These are phyloP conservation scores for Mycena belliarum DNA, from an alignment of 768 basidiomycete genomes.

Conservation along the genomic window DNA sequence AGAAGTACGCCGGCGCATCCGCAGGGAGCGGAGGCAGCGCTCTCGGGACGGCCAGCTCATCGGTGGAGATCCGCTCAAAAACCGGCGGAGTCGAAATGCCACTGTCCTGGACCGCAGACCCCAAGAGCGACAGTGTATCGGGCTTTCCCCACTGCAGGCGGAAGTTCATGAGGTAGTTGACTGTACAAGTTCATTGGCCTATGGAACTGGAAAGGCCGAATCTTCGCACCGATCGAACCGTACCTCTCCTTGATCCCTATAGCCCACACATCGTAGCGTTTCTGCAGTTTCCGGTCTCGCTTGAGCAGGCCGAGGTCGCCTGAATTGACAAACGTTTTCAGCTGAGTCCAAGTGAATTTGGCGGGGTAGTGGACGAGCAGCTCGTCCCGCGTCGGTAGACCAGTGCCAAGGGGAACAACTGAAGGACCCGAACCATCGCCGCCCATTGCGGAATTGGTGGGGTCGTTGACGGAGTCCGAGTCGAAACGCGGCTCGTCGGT, in stretches of 20 bases:
- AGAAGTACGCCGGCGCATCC: constrained; percentile 61
- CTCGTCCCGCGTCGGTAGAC: constrained; percentile 70
- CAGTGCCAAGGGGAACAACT: constrained; percentile 47
- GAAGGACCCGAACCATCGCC: background rate
- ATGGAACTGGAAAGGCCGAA: background rate
- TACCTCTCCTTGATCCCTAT: constrained; percentile 54
- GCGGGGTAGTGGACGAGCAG: constrained; percentile 68
- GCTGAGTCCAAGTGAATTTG: constrained; percentile 73
- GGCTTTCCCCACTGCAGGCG: constrained; percentile 77
- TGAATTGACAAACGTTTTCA: constrained; percentile 78
- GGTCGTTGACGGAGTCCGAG: too few species aligned
- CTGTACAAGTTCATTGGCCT: constrained; percentile 34
- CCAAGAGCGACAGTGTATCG: constrained; percentile 63
- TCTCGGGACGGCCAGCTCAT: constrained; percentile 8
- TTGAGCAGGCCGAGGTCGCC: constrained; percentile 82
- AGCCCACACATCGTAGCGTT: constrained; percentile 63
- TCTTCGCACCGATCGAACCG: constrained; percentile 62
- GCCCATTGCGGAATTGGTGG: background rate
- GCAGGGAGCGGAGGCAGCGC: constrained; percentile 32
- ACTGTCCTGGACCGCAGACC: constrained; percentile 46
- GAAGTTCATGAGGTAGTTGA: constrained; percentile 67
- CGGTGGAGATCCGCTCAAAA: background rate
- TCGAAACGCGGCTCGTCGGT: too few species aligned
- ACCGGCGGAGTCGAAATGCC: constrained; percentile 20
- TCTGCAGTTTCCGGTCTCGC: constrained; percentile 69